Evolutionary conservation across 177 flowering plant genomes (phyloP), one percentile per base, ranked within the genome.

Genomic region (Vitis hybrid): DNA sequence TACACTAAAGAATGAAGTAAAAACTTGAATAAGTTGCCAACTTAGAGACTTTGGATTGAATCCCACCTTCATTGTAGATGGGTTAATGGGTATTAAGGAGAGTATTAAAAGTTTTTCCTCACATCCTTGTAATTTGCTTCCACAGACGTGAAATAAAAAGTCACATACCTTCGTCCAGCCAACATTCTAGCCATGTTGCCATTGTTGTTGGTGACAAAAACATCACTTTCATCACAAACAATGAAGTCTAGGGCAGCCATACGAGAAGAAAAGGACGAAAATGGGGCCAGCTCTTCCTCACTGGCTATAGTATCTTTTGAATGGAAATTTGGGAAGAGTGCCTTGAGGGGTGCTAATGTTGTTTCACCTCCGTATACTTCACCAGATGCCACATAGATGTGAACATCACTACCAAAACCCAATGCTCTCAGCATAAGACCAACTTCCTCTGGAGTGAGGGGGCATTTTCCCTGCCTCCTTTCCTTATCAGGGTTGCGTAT

Each of bases 161-260:
- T 9, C 67, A n/a, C 70, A 62, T 86, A 93, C 99, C 99, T 93
- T 78, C 98, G 77, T 67, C 99, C 99, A 48, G 99, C 97, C 72
- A 96, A 76, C 18, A 96, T 93, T 81, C 76, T 86, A 14, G 99
- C 99, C 99, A 96, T 96, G 79, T 96, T 96, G 32, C 99, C 99
- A 71, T 96, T 96, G 87, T 96, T 96, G 80, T 96, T 96, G 65
- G 99, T 86, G 57, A 76, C 83, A 65, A 85, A 85, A 45, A 81
- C 86, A 59, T 82, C 80, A 32, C 88, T 85, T 67, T 83, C 82
- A 67, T 83, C 86, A 34, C 82, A 83, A 30, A 84, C 87, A 64
- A 79, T 77, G 78, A 78, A 86, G 65, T 84, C 87, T 8, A 86
- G 70, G 5, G 87, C 87, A 65, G 89, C 87, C 80, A 84, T 81